Conservation (phyloP, 176 grass and related monocot genomes). For the Oryza punctata region DNA sequence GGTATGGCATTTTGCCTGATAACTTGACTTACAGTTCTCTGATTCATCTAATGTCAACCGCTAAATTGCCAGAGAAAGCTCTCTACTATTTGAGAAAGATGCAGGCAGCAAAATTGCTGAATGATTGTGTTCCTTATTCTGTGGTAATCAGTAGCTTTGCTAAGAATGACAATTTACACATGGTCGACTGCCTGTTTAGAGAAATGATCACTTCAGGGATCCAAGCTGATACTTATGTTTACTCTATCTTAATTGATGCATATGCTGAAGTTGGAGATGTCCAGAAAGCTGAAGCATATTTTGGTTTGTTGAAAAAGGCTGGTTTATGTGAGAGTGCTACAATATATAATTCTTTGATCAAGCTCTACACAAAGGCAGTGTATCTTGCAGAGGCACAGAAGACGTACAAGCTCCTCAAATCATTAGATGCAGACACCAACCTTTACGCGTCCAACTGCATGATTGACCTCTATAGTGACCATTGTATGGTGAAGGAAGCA, state of each 20-base stretch:
- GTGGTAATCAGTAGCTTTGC: slow-evolving; percentile 67
- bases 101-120: slow-evolving; percentile 53
- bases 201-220: slow-evolving; percentile 72
- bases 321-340: slow-evolving; percentile 59
- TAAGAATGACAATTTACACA: slow-evolving; percentile 55
- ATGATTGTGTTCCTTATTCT: slow-evolving; percentile 68
- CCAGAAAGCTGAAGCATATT: slow-evolving; percentile 71
- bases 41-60: slow-evolving; percentile 63
- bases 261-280: slow-evolving; percentile 78
- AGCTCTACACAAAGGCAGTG: slow-evolving; percentile 78
- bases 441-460: slow-evolving; percentile 91
- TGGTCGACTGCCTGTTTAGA: slow-evolving; percentile 66
- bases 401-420: slow-evolving; percentile 68
- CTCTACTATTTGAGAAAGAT: slow-evolving; percentile 80
- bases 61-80: slow-evolving; percentile 63
- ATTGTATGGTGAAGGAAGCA: slow-evolving; percentile 85
- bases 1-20: slow-evolving; percentile 71
- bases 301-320: slow-evolving; percentile 74
- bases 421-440: slow-evolving; percentile 54
- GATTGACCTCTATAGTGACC: slow-evolving; percentile 81
- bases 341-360: slow-evolving; percentile 81
- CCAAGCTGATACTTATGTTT: slow-evolving; percentile 65
- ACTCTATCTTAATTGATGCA: slow-evolving; percentile 82
- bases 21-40: slow-evolving; percentile 80
- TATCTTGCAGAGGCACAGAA: slow-evolving; percentile 73